Evolutionary conservation across 345 rosid genomes (phyloP), one percentile per base, ranked within the genome.

Genomic region (Psidium guajava): DNA sequence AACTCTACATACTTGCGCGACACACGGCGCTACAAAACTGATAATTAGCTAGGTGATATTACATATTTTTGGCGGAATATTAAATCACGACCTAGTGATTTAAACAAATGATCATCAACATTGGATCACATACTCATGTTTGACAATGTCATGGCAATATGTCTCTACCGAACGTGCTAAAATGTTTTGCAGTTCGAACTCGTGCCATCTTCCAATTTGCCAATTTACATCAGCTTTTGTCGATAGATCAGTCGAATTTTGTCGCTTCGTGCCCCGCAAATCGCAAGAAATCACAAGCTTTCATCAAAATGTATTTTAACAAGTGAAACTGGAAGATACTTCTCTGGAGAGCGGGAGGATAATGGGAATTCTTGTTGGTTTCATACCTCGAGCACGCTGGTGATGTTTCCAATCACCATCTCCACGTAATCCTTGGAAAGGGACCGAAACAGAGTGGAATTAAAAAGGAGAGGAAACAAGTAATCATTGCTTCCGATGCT

Each of bases 401-500:
- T 69, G 8, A 89, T 21, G 85, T 89, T 87, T 27, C 89, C 85
- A 0, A 87, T 55, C 32, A 89, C 86, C 82, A 44, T 32, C 22
- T 32, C 57, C 18, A 89, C 86, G 8, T 13, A 42, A 4, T 86
- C 75, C 27, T n/a, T 75, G 32, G 18, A 57, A 20, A 50, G 24
- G 54, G 55, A 36, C 18, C 15, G 54, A 52, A 52, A 52, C 54
- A 52, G 54, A 52, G 54, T 5, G 6, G 54, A 3, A 40, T 32
- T 40, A 2, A 11, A 25, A 58, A 11, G 12, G 54, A 53, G 21
- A 49, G 51, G 51, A 0, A 49, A 1, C 27, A 32, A 9, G 84
- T 88, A 88, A 54, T 88, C 90, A 51, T 86, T 84, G 36, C 44
- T 85, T 55, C 91, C 91, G 7, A 84, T 58, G 85, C 88, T 61